These are phyloP conservation scores for Zymoseptoria pseudotritici DNA, from an alignment of 2,329 filamentous ascomycete species.

Conservation along the genomic window DNA sequence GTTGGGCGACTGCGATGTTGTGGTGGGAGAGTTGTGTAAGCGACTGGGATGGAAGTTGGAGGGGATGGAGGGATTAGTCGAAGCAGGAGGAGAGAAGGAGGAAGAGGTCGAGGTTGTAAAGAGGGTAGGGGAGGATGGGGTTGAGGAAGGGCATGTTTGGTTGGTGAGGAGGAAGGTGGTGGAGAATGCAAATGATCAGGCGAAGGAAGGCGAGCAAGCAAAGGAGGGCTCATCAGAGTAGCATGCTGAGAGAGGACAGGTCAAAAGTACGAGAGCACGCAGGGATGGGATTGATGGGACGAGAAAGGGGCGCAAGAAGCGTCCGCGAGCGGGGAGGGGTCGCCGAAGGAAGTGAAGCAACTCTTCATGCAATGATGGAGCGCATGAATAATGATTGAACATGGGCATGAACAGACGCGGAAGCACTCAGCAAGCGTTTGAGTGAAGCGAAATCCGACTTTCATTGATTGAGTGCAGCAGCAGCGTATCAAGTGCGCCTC, in stretches of 20 bases:
- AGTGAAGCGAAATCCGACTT: not conserved
- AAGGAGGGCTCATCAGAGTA: not conserved
- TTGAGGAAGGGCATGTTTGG: not conserved
- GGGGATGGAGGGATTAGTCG: not conserved
- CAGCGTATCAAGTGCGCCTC: not conserved
- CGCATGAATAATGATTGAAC: not conserved
- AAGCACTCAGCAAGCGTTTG: not conserved
- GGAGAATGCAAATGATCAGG: no score
- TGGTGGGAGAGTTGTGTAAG: conserved; percentile 78
- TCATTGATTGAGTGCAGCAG: not conserved
- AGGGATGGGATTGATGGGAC: not conserved
- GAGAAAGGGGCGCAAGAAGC: no score
- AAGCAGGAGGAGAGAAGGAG: not conserved
- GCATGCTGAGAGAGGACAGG: not conserved
- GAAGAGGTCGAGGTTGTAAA: not conserved
- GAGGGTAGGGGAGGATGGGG: not conserved
- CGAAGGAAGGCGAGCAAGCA: not conserved
- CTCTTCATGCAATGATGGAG: not conserved
- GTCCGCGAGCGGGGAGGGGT: not conserved
- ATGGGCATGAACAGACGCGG: not conserved
- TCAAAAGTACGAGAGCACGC: not conserved
- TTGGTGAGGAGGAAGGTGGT: not conserved
- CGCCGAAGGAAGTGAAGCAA: not conserved
- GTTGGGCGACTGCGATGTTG: conserved; percentile 87
- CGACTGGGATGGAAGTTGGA: conserved; percentile 66